Base-by-base conservation (phyloP, 73 alveolate genomes). In the Paramecium bursaria region DNA sequence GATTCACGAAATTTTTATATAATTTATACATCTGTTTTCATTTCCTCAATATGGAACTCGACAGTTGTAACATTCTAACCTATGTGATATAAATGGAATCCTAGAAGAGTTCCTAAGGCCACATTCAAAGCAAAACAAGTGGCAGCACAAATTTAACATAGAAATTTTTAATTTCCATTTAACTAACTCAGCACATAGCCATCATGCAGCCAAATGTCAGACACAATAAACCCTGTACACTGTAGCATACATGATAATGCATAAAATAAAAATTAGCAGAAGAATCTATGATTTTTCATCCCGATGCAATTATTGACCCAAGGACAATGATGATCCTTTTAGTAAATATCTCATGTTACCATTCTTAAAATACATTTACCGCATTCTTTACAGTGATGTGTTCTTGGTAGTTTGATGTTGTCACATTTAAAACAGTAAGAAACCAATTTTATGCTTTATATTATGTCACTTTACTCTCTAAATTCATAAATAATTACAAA, bases 261-360 rank as follows among this genome's bases (percentile, higher is more conserved):
- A 79, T 79, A 79, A 26, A 55, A 19, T 3, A 79, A 53, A 30
- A 79, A 79, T 53, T 61, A 46, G 42, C 75, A 73, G 26, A 79
- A 77, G 30, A 53, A 79, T 55, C 89, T 90, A 86, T 94, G 92
- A 86, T 94, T 94, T 19, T 50, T 51, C 67, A 86, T 60, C 5
- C 97, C 97, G 39, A 94, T 88, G 23, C 98, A 94, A 57, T 90
- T 94, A 35, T 87, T 90, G 2, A 94, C 73, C 96, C 98, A 94
- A 3, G 93, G 95, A 60, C 98, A 94, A 55, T 94, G 98, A 60
- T 94, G 98, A 73, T 94, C 97, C 89, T 53, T 29, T 52, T 54
- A 27, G 13, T 48, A 42, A 9, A 42, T 21, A 55, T 39, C 19
- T 31, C 2, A 19, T 2, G 31, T n/a, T 33, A 67, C 82, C 98